Conservation (phyloP, 768 basidiomycete genomes). For the Boletus tomentosulus region DNA sequence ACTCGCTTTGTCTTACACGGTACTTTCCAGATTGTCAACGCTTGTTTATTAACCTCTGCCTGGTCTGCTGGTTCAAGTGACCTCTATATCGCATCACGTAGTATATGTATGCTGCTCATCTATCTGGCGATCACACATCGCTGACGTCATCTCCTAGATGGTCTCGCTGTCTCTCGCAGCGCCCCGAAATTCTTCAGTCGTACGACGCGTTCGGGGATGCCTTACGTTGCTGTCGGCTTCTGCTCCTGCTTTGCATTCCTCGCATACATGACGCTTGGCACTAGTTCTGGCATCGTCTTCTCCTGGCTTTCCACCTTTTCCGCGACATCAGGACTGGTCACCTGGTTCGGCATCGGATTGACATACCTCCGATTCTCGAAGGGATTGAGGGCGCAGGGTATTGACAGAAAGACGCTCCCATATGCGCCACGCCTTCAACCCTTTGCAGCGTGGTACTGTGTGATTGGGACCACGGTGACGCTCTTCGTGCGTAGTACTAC, state of each 20-base stretch:
- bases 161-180: slow-evolving; percentile 49
- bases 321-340: slow-evolving; percentile 39
- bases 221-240: slow-evolving; percentile 36
- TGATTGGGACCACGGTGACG: slow-evolving; percentile 23
- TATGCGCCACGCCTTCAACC: slow-evolving; percentile 41
- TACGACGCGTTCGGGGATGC: slow-evolving; percentile 39
- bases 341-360: slow-evolving; percentile 42
- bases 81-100: slow-evolving; percentile 37
- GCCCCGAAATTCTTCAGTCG: slow-evolving; percentile 50
- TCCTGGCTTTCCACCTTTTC: slow-evolving; percentile 38
- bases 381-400: slow-evolving; percentile 47
- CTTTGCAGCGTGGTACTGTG: slow-evolving; percentile 36
- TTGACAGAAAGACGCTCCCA: slow-evolving; percentile 45
- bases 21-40: slow-evolving; percentile 29
- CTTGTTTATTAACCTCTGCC: slow-evolving; percentile 40
- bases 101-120: slow-evolving; percentile 27
- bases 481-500: slow-evolving; percentile 32
- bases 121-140: neutral
- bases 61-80: slow-evolving; percentile 43
- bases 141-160: slow-evolving; percentile 37
- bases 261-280: slow-evolving; percentile 38
- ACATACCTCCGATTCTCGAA: slow-evolving; percentile 45
- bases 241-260: slow-evolving; percentile 33
- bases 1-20: neutral
- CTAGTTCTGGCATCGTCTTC: slow-evolving; percentile 38